Evolutionary conservation across 2,329 filamentous ascomycete species (phyloP).

Genomic region (Cephalotrichum gorgonifer): DNA sequence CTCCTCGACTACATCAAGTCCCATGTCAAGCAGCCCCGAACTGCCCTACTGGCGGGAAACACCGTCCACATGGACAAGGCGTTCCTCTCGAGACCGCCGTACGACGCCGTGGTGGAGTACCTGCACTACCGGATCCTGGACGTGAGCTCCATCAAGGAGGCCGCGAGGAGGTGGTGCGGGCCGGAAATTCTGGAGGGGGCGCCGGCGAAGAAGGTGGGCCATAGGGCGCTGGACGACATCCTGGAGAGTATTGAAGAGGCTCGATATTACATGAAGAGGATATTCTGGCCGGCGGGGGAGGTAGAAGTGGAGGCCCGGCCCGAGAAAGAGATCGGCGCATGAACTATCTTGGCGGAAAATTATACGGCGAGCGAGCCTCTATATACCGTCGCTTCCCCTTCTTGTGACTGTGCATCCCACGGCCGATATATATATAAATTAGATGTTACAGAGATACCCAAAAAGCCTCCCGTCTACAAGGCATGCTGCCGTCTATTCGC

Average conservation of each 20-base stretch:
- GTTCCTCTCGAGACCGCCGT: slow-evolving; percentile 69
- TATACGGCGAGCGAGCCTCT: too few relatives aligned
- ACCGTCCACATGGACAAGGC: slow-evolving; percentile 82
- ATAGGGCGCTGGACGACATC: slow-evolving; percentile 83
- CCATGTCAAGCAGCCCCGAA: slow-evolving; percentile 55
- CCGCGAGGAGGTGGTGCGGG: slow-evolving; percentile 68
- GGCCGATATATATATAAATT: too few relatives aligned
- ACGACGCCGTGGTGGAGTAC: slow-evolving; percentile 60
- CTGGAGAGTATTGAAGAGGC: slow-evolving; percentile 93
- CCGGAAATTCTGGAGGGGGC: slow-evolving; percentile 47
- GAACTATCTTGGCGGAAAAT: too few relatives aligned
- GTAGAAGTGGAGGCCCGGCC: not conserved
- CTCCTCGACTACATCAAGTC: slow-evolving; percentile 70
- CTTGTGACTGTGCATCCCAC: too few relatives aligned
- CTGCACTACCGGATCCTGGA: slow-evolving; percentile 88
- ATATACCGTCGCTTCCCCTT: too few relatives aligned
- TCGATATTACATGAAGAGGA: slow-evolving; percentile 62
- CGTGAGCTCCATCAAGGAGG: slow-evolving; percentile 88
- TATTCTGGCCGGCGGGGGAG: slow-evolving; percentile 40
- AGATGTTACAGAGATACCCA: too few relatives aligned
- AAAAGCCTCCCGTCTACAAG: too few relatives aligned
- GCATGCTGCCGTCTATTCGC: too few relatives aligned
- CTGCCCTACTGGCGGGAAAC: slow-evolving; percentile 77
- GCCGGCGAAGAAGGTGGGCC: slow-evolving; percentile 64
- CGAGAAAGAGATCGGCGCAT: not conserved